phyloP scores from a whole-genome alignment of 129 eudicot genomes.

The Pseudognaphalium luteoalbum region DNA sequence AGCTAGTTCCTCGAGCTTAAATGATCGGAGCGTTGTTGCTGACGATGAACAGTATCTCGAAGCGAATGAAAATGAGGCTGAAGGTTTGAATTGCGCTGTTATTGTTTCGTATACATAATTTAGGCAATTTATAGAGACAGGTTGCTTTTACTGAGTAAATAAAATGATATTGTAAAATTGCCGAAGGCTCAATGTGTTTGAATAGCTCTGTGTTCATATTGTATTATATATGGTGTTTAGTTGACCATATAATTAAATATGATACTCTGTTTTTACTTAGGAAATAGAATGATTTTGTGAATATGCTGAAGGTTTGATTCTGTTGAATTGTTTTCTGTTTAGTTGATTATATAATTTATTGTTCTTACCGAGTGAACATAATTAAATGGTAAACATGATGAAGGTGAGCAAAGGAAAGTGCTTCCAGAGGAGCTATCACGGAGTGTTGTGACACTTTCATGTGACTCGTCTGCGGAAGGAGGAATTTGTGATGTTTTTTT shows the following conservation, averaged over 20 bases:
- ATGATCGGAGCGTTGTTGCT: slow-evolving; percentile 38
- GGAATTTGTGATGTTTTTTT: slow-evolving; percentile 3
- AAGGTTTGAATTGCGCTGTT: slow-evolving; percentile 20
- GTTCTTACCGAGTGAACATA: not conserved
- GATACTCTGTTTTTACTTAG: not conserved
- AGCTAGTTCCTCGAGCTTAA: slow-evolving; percentile 21
- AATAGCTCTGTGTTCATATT: slow-evolving; percentile 12
- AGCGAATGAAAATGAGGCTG: slow-evolving; percentile 14
- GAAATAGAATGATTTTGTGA: not conserved
- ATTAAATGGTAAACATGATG: not conserved
- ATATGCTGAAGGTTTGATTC: slow-evolving; percentile 14
- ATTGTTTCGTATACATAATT: not conserved
- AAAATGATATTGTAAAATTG: not conserved
- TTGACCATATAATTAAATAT: not conserved
- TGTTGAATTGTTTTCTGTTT: not conserved
- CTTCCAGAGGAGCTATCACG: slow-evolving; percentile 7
- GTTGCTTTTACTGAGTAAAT: not conserved
- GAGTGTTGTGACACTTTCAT: not conserved
- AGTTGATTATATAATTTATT: too few relatives aligned
- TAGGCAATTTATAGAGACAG: slow-evolving; percentile 10
- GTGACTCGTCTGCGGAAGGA: not conserved
- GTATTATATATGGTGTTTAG: not conserved
- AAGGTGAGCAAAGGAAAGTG: not conserved
- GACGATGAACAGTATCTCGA: slow-evolving; percentile 31
- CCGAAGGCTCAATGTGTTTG: slow-evolving; percentile 19